These are phyloP conservation scores for Pseudocercospora eumusae DNA, from an alignment of 2,329 filamentous ascomycete species.

Conservation along the genomic window DNA sequence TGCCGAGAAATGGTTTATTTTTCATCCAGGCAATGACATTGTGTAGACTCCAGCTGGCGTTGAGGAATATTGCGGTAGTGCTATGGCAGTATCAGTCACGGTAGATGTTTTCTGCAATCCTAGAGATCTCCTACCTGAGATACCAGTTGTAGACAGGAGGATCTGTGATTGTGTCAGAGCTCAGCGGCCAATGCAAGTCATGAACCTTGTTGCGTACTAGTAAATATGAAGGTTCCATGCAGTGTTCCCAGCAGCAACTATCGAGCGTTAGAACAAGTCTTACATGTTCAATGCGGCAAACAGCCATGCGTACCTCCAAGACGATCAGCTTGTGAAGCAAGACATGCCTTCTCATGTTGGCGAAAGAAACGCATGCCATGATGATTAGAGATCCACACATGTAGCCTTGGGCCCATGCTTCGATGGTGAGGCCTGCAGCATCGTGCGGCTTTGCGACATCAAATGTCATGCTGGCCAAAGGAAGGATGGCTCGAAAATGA, in stretches of 20 bases:
- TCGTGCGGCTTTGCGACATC: slow-evolving; percentile 35
- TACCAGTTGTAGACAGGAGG: slow-evolving; percentile 64
- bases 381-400: slow-evolving; percentile 47
- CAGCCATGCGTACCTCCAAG: slow-evolving; percentile 44
- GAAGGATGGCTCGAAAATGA: background rate
- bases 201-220: slow-evolving; percentile 33
- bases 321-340: slow-evolving; percentile 55
- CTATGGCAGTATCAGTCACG: slow-evolving; percentile 38
- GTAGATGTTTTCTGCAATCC: background rate
- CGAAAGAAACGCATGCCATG: slow-evolving; percentile 51
- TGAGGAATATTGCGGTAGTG: slow-evolving; percentile 60
- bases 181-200: slow-evolving; percentile 9
- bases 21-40: slow-evolving; percentile 70
- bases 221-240: slow-evolving; percentile 62
- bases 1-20: slow-evolving; percentile 56
- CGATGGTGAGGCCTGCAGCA: slow-evolving; percentile 31
- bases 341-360: slow-evolving; percentile 52
- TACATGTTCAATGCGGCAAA: slow-evolving; percentile 10
- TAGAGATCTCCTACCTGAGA: slow-evolving; percentile 40
- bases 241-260: slow-evolving; percentile 45
- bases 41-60: slow-evolving; percentile 61
- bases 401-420: slow-evolving; percentile 40
- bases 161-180: slow-evolving; percentile 30
- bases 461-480: slow-evolving; percentile 27
- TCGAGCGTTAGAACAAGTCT: slow-evolving; percentile 24